Evolutionary conservation across 2,329 filamentous ascomycete species (phyloP).

Genomic region (Venturia aucupariae): DNA sequence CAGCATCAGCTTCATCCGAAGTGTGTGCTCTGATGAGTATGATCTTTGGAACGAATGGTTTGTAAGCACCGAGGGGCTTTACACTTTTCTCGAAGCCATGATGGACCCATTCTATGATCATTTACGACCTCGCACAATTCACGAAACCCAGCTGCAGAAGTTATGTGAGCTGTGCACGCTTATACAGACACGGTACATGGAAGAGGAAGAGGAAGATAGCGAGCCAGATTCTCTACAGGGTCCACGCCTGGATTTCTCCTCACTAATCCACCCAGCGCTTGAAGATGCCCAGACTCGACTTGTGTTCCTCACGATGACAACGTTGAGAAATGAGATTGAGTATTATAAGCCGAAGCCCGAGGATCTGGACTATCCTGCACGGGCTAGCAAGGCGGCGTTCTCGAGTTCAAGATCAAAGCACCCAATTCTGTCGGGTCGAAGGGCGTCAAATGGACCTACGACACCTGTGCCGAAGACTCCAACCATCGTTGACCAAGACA

Average conservation of each 20-base stretch:
- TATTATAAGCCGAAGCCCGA: constrained; percentile 55
- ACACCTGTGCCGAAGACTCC: constrained; percentile 40
- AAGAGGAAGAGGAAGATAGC: constrained; percentile 41
- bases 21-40: constrained; percentile 58
- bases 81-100: constrained; percentile 58
- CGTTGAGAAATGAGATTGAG: constrained; percentile 58
- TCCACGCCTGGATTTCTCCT: constrained; percentile 52
- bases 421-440: constrained; percentile 45
- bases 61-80: constrained; percentile 50
- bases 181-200: constrained; percentile 56
- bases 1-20: constrained; percentile 56
- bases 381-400: constrained; percentile 20
- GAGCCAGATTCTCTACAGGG: constrained; percentile 40
- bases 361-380: constrained; percentile 53
- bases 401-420: constrained; percentile 22
- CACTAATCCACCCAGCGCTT: constrained; percentile 54
- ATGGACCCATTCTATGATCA: constrained; percentile 61
- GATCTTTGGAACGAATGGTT: constrained; percentile 61
- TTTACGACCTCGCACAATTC: constrained; percentile 54
- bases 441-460: constrained; percentile 33
- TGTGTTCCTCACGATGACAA: constrained; percentile 54
- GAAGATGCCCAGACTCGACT: constrained; percentile 59
- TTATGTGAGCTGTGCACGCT: constrained; percentile 58
- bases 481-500: constrained; percentile 43
- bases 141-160: constrained; percentile 56